Percentiles rank a stretch among this genome's conserved stretches.
Evolutionary conservation across 1,284 basidiomycete genomes (phyloP).

Genomic region (Inonotus hispidus): DNA sequence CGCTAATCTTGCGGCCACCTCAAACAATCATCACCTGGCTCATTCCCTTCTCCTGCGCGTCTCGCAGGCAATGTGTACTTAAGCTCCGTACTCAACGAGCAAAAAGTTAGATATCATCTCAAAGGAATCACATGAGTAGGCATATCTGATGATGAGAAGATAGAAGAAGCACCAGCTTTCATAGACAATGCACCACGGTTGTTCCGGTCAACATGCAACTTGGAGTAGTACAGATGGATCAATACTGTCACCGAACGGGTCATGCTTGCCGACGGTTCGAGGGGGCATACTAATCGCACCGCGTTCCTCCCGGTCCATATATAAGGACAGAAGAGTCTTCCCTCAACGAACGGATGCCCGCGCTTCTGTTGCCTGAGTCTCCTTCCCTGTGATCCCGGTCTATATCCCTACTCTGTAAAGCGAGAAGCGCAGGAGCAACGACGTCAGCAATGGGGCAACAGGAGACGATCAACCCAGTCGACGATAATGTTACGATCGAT

Average conservation of each 20-base stretch:
- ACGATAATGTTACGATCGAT: constrained; percentile 10
- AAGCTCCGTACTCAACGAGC: not conserved
- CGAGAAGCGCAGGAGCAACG: not conserved
- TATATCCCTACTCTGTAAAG: not conserved
- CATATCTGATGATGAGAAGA: not conserved
- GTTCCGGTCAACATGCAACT: not conserved
- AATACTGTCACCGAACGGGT: not conserved
- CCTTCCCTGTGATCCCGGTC: not conserved
- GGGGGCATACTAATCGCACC: not conserved
- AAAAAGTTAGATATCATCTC: not conserved
- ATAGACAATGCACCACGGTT: not conserved
- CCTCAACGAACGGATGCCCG: not conserved
- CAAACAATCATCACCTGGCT: not conserved
- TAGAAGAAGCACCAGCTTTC: not conserved
- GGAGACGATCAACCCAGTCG: not conserved
- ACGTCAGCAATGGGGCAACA: not conserved
- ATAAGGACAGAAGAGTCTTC: not conserved
- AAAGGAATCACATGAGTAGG: not conserved
- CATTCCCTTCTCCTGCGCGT: not conserved
- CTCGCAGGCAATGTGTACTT: not conserved
- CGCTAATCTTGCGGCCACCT: not conserved
- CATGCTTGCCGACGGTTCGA: not conserved
- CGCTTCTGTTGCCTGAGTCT: not conserved
- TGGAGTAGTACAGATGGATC: not conserved
- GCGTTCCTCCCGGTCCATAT: not conserved